Evolutionary conservation across 2,329 filamentous ascomycete genomes (phyloP).

Genomic region (Claviceps sp.): DNA sequence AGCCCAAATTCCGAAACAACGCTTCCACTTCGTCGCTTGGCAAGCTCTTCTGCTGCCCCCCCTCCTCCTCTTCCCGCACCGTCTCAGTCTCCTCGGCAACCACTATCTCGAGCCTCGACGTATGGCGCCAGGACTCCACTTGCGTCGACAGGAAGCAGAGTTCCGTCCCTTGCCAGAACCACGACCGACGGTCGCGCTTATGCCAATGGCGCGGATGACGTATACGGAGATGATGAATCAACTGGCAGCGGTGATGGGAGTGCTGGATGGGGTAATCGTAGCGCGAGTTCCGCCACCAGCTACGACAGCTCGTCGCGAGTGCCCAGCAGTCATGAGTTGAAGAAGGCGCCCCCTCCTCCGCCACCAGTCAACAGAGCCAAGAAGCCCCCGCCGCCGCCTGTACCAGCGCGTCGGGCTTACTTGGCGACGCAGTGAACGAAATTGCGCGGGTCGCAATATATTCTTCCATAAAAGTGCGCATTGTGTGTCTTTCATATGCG

Average conservation of each 20-base stretch:
- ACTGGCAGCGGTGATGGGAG: slow-evolving; percentile 37
- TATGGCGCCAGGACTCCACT: slow-evolving; percentile 4
- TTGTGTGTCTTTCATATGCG: no score
- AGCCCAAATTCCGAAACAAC: slow-evolving; percentile 24
- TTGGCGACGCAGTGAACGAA: slow-evolving; percentile 5
- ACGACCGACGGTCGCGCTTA: slow-evolving; percentile 21
- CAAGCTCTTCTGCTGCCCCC: slow-evolving; percentile 17
- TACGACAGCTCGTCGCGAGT: slow-evolving; percentile 32
- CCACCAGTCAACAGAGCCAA: slow-evolving; percentile 35
- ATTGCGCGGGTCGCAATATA: slow-evolving; percentile 1
- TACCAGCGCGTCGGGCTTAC: slow-evolving; percentile 19
- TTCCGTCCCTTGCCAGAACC: slow-evolving; percentile 31
- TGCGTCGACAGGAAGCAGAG: slow-evolving; percentile 11
- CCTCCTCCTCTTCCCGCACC: slow-evolving; percentile 22
- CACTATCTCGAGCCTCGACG: slow-evolving; percentile 1
- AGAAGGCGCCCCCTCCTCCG: slow-evolving; percentile 42
- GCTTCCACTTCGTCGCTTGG: slow-evolving; percentile 29
- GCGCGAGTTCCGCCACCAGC: slow-evolving; percentile 43
- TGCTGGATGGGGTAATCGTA: slow-evolving; percentile 36
- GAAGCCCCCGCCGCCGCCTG: slow-evolving; percentile 24
- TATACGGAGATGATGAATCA: slow-evolving; percentile 37
- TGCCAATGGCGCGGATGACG: slow-evolving; percentile 25
- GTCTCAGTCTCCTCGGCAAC: slow-evolving; percentile 11
- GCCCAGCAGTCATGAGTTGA: slow-evolving; percentile 18
- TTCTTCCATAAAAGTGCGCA: not conserved